phyloP scores from a whole-genome alignment of 805 yeast species.

The Candida pseudofarinosa region DNA sequence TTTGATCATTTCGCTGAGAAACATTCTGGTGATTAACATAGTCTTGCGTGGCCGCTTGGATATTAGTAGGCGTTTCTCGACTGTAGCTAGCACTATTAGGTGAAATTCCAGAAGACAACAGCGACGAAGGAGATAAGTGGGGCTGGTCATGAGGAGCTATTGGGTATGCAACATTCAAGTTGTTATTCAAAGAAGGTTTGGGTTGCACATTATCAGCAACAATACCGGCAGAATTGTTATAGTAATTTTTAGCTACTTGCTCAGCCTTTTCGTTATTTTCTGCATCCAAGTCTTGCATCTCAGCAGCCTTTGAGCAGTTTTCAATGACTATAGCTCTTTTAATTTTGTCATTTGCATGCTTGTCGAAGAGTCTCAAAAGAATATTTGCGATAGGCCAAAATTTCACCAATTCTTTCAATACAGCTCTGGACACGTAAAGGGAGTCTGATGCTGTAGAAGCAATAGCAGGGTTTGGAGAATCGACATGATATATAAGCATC shows the following conservation, averaged over 20 bases:
- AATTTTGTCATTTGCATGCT: conserved; percentile 38
- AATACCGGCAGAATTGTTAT: conserved; percentile 7
- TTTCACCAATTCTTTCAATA: conserved; percentile 32
- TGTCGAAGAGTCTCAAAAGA: conserved; percentile 34
- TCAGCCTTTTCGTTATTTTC: conserved; percentile 21
- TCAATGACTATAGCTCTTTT: conserved; percentile 40
- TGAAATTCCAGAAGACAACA: conserved; percentile 21
- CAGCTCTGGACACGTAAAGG: conserved; percentile 33
- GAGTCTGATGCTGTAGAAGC: conserved; percentile 43
- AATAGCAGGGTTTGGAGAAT: conserved; percentile 36
- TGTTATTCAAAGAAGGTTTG: not conserved
- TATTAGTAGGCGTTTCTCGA: not conserved
- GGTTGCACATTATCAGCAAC: not conserved
- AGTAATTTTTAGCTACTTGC: conserved; percentile 15
- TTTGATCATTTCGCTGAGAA: too few relatives aligned
- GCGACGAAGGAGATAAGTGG: not conserved
- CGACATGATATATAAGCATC: conserved; percentile 69
- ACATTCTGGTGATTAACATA: not conserved
- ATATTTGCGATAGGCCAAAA: conserved; percentile 39
- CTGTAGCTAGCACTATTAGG: conserved; percentile 12
- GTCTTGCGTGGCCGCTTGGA: conserved; percentile 8
- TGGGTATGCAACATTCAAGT: not conserved
- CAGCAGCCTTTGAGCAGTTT: conserved; percentile 34
- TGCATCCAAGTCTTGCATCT: conserved; percentile 30
- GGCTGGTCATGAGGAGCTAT: not conserved